These are phyloP conservation scores for Chaetomium cochliodes DNA, from an alignment of 495 filamentous ascomycete species.

Conservation along the genomic window DNA sequence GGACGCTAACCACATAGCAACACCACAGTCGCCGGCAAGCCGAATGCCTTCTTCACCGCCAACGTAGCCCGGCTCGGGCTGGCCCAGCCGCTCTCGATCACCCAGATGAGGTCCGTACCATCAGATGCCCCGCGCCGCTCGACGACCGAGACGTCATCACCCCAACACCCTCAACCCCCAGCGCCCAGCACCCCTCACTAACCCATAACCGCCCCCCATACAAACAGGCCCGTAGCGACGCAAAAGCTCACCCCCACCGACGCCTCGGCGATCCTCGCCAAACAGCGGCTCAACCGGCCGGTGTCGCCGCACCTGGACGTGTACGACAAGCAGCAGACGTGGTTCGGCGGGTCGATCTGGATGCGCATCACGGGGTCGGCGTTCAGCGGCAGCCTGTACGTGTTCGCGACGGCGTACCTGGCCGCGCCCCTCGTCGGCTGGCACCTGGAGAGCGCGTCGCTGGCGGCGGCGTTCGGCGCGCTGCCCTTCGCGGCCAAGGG, in stretches of 20 bases:
- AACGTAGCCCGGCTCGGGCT: constrained; percentile 32
- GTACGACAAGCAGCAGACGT: constrained; percentile 88
- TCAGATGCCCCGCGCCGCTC: not conserved
- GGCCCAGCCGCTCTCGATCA: constrained; percentile 26
- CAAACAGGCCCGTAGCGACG: constrained; percentile 56
- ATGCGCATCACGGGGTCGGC: constrained; percentile 78
- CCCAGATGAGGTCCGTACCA: constrained; percentile 33
- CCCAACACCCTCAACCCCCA: not conserved
- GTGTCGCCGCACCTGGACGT: constrained; percentile 83
- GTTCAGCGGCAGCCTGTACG: constrained; percentile 75
- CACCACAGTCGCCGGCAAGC: constrained; percentile 31
- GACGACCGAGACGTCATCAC: constrained; percentile 2
- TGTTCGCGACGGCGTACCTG: constrained; percentile 81
- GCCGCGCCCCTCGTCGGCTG: constrained; percentile 75
- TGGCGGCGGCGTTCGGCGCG: constrained; percentile 74
- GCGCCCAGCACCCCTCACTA: not conserved
- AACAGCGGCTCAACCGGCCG: constrained; percentile 82
- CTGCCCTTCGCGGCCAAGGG: constrained; percentile 69
- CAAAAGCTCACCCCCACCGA: constrained; percentile 58
- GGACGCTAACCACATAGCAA: constrained; percentile 19
- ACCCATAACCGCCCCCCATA: not conserved
- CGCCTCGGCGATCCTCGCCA: constrained; percentile 68
- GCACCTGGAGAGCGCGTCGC: constrained; percentile 76
- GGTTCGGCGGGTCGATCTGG: constrained; percentile 63
- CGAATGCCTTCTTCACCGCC: constrained; percentile 38